Base-by-base conservation (phyloP, 352 stramenopile species). In the Phytophthora melonis region DNA sequence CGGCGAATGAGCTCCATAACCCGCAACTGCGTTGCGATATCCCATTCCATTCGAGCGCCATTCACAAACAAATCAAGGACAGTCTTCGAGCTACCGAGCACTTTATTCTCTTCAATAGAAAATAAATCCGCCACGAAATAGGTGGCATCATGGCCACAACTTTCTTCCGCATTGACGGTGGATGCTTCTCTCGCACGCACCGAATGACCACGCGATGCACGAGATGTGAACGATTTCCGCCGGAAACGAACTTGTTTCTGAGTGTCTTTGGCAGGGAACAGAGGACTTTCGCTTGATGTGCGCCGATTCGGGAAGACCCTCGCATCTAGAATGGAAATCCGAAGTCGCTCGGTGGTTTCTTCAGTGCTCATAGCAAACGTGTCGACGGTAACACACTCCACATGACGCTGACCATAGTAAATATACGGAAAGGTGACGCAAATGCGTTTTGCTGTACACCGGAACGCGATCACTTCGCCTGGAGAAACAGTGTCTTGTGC, bases 1-100 rank as follows among this genome's bases (percentile, higher is more conserved):
- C 75, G 67, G 56, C 88, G 76, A 21, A 94, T 76, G 16, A 94
- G 70, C 23, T 93, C 87, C 30, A 82, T 85, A 5, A 93, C 63
- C 5, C 89, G 78, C n/a, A 93, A 62, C 57, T 94, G 87, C 0
- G 72, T 81, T 36, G 75, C 23, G 25, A 93, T 75, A 50, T 82
- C 68, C 87, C 86, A 95, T 27, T 83, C 60, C 34, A 81, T 76
- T 47, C 63, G 55, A 16, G 85, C 77, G 9, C 79, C 75, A 43
- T 90, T 79, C 3, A 83, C 78, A 30, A 90, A 93, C 39, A 96
- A 81, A 45, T 96, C 89, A 14, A 96, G 72, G 13, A 96, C 79
- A 9, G 68, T 82, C 63, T 82, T 86, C 3, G 71, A 58, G 16
- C 79, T 90, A 2, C 59, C 60, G 14, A 30, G 62, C 0, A 94